These are phyloP conservation scores for Canna indica DNA, from an alignment of 176 grass and related monocot genomes.

Conservation along the genomic window DNA sequence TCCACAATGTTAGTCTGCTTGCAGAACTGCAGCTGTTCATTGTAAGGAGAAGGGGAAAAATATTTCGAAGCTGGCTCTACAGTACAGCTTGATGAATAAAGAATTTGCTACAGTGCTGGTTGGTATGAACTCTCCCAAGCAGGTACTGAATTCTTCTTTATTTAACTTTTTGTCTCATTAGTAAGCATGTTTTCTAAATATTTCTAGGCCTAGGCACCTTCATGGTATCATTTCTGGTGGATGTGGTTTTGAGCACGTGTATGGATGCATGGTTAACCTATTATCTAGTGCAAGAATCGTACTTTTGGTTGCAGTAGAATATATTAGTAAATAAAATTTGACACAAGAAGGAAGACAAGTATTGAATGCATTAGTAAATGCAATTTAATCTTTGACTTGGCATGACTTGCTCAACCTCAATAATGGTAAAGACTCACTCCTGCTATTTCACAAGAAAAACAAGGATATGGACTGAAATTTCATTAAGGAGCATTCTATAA, in stretches of 20 bases:
- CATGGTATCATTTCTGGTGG: background rate
- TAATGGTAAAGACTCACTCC: no score
- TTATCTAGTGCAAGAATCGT: background rate
- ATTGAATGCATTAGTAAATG: no score
- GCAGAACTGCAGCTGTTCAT: constrained; percentile 57
- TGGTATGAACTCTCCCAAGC: constrained; percentile 78
- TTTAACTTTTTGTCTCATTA: background rate
- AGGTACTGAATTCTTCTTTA: constrained; percentile 30
- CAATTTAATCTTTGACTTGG: no score
- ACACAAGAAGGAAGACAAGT: no score
- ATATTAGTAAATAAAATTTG: no score
- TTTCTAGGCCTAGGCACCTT: no score
- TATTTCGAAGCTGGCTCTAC: constrained; percentile 68
- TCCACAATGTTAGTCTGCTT: constrained; percentile 46
- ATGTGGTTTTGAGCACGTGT: background rate
- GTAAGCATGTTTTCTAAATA: background rate
- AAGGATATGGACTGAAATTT: no score
- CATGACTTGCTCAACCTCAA: no score
- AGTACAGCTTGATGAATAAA: constrained; percentile 79
- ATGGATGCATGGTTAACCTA: background rate
- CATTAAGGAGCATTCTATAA: no score
- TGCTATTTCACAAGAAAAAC: no score
- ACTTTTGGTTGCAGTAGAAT: no score
- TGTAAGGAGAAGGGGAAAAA: constrained; percentile 62
- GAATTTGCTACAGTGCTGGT: constrained; percentile 77